Evolutionary conservation across 768 basidiomycete species (phyloP).

Genomic region (Pleurotus tuoliensis): DNA sequence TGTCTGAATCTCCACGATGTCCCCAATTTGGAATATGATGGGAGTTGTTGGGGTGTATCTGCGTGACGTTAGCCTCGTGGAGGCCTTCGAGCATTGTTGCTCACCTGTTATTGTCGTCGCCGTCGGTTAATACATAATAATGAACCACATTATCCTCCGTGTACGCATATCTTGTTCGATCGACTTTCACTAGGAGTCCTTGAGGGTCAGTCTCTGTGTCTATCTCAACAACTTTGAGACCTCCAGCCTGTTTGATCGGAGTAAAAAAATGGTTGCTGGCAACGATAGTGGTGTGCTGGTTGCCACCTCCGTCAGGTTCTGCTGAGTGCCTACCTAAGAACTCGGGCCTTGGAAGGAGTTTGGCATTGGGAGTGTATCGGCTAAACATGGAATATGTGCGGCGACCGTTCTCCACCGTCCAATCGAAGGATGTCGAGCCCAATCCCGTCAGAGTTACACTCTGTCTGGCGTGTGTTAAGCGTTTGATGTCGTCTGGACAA

Average conservation of each 20-base stretch:
- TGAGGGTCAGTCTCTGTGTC: not conserved
- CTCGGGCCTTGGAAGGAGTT: not conserved
- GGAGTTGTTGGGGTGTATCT: not conserved
- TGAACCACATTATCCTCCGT: not conserved
- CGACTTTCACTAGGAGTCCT: not conserved
- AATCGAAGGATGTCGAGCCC: not conserved
- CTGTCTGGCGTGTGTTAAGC: not conserved
- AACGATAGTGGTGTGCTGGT: not conserved
- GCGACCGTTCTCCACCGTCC: not conserved
- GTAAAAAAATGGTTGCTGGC: not conserved
- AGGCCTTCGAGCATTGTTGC: not conserved
- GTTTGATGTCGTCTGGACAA: not conserved
- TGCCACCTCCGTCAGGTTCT: not conserved
- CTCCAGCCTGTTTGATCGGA: not conserved
- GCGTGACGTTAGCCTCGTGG: not conserved
- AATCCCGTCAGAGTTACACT: not conserved
- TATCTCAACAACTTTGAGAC: not conserved
- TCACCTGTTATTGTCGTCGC: not conserved
- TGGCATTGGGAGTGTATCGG: not conserved
- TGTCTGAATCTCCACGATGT: not conserved
- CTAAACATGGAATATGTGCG: not conserved
- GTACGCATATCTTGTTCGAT: not conserved
- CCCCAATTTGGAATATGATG: not conserved
- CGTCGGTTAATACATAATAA: not conserved
- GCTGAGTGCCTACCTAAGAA: not conserved